phyloP scores from a whole-genome alignment of 1,284 basidiomycete genomes.

The Phellinidium pouzarii region DNA sequence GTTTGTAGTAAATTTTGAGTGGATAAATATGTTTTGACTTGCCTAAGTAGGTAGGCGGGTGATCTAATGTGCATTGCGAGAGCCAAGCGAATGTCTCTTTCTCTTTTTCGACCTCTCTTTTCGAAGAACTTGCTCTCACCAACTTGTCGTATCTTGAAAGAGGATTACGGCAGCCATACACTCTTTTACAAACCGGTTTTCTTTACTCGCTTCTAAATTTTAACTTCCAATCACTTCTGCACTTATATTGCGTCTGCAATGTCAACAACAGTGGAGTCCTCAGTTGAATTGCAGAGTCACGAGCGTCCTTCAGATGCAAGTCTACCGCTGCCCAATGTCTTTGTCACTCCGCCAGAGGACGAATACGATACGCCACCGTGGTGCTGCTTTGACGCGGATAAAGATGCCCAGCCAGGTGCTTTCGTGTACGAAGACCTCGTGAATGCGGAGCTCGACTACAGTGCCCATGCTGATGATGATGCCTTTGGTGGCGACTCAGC shows the following conservation, averaged over 20 bases:
- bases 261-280: not conserved
- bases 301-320: not conserved
- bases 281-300: not conserved
- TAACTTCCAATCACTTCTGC: not conserved
- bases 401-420: constrained; percentile 22
- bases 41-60: no score
- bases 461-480: constrained; percentile 15
- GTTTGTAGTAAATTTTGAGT: no score
- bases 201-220: not conserved
- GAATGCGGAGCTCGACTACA: constrained; percentile 14
- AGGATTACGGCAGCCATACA: constrained; percentile 2
- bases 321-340: constrained; percentile 42
- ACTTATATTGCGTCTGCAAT: not conserved
- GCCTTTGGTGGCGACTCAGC: not conserved
- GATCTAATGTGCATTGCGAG: no score
- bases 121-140: not conserved
- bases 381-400: constrained; percentile 58
- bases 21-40: no score
- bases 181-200: not conserved
- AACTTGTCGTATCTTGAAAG: constrained; percentile 3
- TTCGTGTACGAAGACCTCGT: constrained; percentile 12
- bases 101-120: no score
- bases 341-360: constrained; percentile 66
- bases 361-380: constrained; percentile 53
- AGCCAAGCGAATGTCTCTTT: no score